phyloP scores from a whole-genome alignment of 23 red algal genomes.

The Gracilaria domingensis region DNA sequence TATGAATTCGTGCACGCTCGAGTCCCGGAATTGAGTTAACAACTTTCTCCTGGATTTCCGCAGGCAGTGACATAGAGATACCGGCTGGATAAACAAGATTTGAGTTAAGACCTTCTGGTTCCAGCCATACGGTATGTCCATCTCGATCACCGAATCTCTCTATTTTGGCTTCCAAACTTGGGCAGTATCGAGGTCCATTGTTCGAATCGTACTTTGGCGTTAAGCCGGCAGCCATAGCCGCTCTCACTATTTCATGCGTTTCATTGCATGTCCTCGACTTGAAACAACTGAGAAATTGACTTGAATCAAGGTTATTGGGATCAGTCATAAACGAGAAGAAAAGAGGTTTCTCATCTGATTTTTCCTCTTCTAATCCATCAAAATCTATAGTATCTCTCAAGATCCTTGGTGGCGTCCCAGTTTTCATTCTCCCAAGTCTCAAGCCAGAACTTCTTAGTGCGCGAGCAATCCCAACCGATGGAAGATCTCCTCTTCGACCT shows the following conservation, averaged over 20 bases:
- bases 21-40: constrained; percentile 79
- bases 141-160: constrained; percentile 69
- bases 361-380: constrained; percentile 33
- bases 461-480: constrained; percentile 52
- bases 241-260: constrained; percentile 72
- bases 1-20: constrained; percentile 65
- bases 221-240: constrained; percentile 37
- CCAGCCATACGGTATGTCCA: constrained; percentile 81
- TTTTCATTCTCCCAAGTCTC: constrained; percentile 74
- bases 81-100: constrained; percentile 76
- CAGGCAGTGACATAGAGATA: constrained; percentile 79
- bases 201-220: constrained; percentile 45
- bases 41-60: constrained; percentile 61
- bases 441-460: constrained; percentile 22
- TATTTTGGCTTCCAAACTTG: constrained; percentile 79
- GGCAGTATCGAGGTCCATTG: constrained; percentile 80
- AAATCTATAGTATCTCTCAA: constrained; percentile 54
- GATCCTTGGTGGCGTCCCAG: constrained; percentile 80
- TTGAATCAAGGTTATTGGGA: background rate
- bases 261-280: constrained; percentile 40
- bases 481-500: constrained; percentile 60
- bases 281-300: constrained; percentile 31
- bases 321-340: constrained; percentile 64
- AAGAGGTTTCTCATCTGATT: constrained; percentile 51
- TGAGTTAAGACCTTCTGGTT: constrained; percentile 70